Conservation (phyloP, 257 asterid species). For the Ophiorrhiza pumila region DNA sequence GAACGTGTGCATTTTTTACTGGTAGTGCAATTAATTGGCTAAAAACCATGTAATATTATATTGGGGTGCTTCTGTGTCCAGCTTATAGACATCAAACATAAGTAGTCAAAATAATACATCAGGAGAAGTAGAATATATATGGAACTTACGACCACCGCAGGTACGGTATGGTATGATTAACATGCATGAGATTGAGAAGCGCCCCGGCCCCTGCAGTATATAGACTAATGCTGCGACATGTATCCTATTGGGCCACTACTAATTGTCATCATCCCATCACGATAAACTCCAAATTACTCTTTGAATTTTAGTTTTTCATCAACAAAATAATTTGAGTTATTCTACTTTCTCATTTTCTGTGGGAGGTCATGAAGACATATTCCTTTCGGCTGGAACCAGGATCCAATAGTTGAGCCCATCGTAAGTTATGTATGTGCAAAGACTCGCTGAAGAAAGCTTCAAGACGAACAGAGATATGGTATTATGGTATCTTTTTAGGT, state of each 20-base stretch:
- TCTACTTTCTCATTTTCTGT: background rate
- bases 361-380: no score
- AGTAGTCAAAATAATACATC: background rate
- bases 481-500: no score
- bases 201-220: background rate
- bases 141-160: no score
- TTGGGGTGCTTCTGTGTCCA: background rate
- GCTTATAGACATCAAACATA: background rate
- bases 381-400: background rate
- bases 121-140: constrained; percentile 1
- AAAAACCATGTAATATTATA: no score
- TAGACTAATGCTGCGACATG: constrained; percentile 8
- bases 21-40: no score
- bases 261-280: background rate
- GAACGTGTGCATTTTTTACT: no score
- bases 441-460: no score
- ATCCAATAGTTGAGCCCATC: background rate
- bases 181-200: background rate
- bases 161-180: background rate
- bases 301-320: background rate
- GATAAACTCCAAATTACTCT: background rate
- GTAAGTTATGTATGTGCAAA: background rate
- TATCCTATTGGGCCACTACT: constrained; percentile 7
- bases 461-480: no score
- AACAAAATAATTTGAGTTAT: background rate